phyloP scores from a whole-genome alignment of 2,329 filamentous ascomycete genomes.

The Apiospora pterosperma region DNA sequence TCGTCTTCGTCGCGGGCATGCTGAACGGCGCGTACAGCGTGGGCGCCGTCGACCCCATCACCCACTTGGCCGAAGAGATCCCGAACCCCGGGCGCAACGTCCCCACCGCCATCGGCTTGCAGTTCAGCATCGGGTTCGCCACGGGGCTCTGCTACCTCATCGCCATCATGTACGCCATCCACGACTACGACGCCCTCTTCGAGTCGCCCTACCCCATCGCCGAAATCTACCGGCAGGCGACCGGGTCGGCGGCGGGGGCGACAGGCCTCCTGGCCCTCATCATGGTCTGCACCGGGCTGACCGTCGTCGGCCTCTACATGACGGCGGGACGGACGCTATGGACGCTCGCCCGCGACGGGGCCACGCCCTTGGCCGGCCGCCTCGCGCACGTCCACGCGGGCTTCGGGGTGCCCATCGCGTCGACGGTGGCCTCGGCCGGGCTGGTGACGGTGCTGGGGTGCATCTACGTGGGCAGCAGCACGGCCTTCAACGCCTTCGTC shows the following conservation, averaged over 20 bases:
- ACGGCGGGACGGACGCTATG: conserved; percentile 37
- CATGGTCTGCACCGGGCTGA: conserved; percentile 36
- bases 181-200: conserved; percentile 43
- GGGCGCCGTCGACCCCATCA: conserved; percentile 62
- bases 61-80: conserved; percentile 65
- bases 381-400: conserved; percentile 20
- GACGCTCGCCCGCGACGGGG: conserved; percentile 37
- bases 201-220: conserved; percentile 59
- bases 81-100: conserved; percentile 47
- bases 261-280: not conserved
- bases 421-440: conserved; percentile 46
- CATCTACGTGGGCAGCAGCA: conserved; percentile 64
- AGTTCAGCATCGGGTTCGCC: conserved; percentile 47
- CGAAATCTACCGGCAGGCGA: conserved; percentile 62
- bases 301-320: conserved; percentile 36
- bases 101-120: conserved; percentile 49
- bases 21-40: conserved; percentile 67
- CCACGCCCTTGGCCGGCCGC: conserved; percentile 27
- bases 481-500: conserved; percentile 66
- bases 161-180: conserved; percentile 54
- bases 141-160: conserved; percentile 51
- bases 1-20: conserved; percentile 32
- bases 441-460: conserved; percentile 52
- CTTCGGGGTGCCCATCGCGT: conserved; percentile 34
- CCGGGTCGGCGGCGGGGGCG: conserved; percentile 46